Percentiles rank a stretch among this genome's conserved stretches.
Evolutionary conservation across 441 rosid genomes (phyloP).

Genomic region (Pelargonium citronellum): DNA sequence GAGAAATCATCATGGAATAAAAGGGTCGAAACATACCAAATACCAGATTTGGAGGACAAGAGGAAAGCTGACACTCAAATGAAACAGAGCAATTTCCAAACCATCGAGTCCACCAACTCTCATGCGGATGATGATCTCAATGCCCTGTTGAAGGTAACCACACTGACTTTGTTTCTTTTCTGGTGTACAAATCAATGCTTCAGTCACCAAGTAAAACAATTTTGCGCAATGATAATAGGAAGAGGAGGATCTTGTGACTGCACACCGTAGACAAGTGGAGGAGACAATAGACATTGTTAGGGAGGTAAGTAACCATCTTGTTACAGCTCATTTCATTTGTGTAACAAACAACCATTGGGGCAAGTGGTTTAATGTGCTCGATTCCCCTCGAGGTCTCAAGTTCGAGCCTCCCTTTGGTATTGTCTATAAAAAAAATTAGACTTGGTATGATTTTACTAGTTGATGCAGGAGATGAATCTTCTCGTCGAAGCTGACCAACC

Average conservation of each 20-base stretch:
- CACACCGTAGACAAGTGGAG: conserved; percentile 61
- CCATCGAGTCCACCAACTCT: neutral
- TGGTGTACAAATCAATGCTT: neutral
- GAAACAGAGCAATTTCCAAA: conserved; percentile 4
- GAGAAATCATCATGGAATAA: conserved; percentile 66
- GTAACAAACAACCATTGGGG: too few relatives aligned
- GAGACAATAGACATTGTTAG: conserved; percentile 59
- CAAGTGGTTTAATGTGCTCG: too few relatives aligned
- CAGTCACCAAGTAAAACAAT: neutral
- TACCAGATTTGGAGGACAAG: neutral
- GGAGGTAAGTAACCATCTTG: conserved; percentile 36
- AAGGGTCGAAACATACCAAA: conserved; percentile 42
- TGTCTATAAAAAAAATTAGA: too few relatives aligned
- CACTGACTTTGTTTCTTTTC: neutral
- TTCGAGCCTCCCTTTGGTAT: too few relatives aligned
- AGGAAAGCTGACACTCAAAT: neutral
- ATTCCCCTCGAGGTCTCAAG: too few relatives aligned
- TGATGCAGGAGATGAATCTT: conserved; percentile 53
- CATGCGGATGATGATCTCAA: neutral
- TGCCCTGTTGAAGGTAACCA: neutral
- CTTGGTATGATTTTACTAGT: neutral
- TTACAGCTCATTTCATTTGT: neutral
- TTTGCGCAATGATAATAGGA: conserved; percentile 32
- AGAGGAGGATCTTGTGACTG: conserved; percentile 62
- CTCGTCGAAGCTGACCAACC: conserved; percentile 70